These are phyloP conservation scores for Gossypium gossypioides DNA, from an alignment of 441 rosid species.

Conservation along the genomic window DNA sequence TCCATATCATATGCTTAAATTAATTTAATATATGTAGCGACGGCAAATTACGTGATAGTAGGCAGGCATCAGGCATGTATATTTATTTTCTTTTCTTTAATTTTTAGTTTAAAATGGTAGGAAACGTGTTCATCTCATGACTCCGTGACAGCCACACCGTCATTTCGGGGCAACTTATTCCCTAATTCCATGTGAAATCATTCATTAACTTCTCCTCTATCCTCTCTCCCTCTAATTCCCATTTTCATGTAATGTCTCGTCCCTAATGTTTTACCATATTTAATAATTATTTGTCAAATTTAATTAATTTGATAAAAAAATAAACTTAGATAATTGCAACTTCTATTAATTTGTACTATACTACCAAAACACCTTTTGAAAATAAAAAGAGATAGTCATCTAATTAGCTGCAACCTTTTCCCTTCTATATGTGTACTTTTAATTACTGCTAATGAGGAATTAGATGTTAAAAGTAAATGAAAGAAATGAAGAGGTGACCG, in stretches of 20 bases:
- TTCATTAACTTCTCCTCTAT: not conserved
- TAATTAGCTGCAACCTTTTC: not conserved
- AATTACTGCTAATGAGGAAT: not conserved
- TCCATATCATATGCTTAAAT: not conserved
- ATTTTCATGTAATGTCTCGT: not conserved
- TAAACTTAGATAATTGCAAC: no score
- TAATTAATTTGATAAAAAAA: no score
- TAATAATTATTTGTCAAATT: no score
- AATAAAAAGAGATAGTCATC: no score
- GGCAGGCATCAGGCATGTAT: not conserved
- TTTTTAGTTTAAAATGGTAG: not conserved
- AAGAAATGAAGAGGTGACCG: not conserved
- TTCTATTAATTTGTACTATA: no score
- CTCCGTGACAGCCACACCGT: not conserved
- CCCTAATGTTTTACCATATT: no score
- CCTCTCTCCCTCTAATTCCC: not conserved
- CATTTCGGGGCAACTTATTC: not conserved
- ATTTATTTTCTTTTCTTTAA: not conserved
- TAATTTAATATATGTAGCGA: not conserved
- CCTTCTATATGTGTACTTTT: not conserved
- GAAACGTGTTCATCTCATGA: conserved; percentile 2
- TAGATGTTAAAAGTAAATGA: not conserved
- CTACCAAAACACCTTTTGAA: no score
- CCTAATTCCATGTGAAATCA: not conserved
- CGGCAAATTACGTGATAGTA: conserved; percentile 1